These are phyloP conservation scores for Withania somnifera DNA, from an alignment of 305 asterid genomes.

Conservation along the genomic window DNA sequence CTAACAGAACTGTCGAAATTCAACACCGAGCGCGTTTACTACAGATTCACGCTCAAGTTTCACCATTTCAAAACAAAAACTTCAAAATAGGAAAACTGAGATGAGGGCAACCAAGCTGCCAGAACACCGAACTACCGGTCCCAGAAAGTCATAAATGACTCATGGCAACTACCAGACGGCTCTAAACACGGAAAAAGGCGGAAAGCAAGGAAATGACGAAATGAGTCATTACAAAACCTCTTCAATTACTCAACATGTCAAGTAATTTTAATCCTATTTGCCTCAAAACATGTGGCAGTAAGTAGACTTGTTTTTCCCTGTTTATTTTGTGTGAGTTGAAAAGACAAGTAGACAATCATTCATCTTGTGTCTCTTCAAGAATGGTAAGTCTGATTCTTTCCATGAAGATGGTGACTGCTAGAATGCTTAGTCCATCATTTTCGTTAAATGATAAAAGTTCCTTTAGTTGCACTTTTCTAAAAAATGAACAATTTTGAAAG, in stretches of 20 bases:
- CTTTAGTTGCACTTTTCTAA: background rate
- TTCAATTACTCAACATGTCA: background rate
- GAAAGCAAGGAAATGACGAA: too few relatives aligned
- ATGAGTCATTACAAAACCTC: too few relatives aligned
- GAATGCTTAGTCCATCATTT: background rate
- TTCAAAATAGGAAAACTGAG: too few relatives aligned
- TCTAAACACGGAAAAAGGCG: too few relatives aligned
- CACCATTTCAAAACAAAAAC: too few relatives aligned
- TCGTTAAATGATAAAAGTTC: background rate
- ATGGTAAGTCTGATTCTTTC: background rate
- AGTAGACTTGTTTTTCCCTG: background rate
- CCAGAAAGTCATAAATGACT: too few relatives aligned
- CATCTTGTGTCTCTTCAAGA: background rate
- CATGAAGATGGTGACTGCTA: background rate
- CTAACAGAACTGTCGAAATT: too few relatives aligned
- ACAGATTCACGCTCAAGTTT: too few relatives aligned
- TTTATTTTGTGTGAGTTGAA: background rate
- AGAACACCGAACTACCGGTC: too few relatives aligned
- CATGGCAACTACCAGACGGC: too few relatives aligned
- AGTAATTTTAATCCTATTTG: background rate
- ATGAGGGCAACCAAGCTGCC: too few relatives aligned
- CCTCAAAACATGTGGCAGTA: background rate
- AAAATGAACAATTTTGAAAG: background rate
- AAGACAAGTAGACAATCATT: background rate
- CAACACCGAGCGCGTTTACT: too few relatives aligned